Conservation (phyloP, 2,329 filamentous ascomycete species). For the Epichloe sylvatica region DNA sequence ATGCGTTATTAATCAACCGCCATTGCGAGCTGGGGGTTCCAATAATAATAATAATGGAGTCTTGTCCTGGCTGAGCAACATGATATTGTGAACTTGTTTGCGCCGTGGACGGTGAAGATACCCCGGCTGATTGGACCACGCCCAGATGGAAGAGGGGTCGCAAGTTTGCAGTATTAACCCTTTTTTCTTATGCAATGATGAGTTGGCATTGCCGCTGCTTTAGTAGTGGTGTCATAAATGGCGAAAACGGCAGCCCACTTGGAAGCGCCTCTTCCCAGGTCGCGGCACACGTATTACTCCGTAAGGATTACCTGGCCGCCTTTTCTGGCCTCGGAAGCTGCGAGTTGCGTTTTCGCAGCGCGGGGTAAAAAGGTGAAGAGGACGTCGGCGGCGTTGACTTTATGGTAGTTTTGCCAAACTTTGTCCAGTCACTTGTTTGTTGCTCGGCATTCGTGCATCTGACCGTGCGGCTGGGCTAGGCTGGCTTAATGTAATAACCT, state of each 20-base stretch:
- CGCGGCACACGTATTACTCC: not conserved
- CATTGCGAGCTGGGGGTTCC: slow-evolving; percentile 3
- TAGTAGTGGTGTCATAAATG: slow-evolving; percentile 12
- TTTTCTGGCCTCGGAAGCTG: slow-evolving; percentile 6
- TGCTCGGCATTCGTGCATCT: not conserved
- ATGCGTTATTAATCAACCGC: slow-evolving; percentile 7
- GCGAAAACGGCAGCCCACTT: slow-evolving; percentile 5
- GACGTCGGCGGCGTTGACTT: slow-evolving; percentile 4
- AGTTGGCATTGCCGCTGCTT: slow-evolving; percentile 50
- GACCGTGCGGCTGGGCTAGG: not conserved
- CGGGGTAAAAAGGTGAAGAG: slow-evolving; percentile 1
- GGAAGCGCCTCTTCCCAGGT: not conserved
- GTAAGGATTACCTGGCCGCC: slow-evolving; percentile 4
- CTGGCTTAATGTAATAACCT: not conserved
- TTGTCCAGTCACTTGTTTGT: not conserved
- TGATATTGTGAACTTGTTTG: slow-evolving; percentile 2
- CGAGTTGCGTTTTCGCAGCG: slow-evolving; percentile 1
- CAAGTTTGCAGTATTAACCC: slow-evolving; percentile 17
- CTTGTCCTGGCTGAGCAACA: not conserved
- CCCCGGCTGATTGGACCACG: slow-evolving; percentile 12
- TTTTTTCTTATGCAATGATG: slow-evolving; percentile 52
- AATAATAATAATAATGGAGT: not conserved
- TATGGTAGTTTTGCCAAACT: not conserved
- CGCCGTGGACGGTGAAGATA: slow-evolving; percentile 11
- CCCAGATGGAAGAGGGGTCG: slow-evolving; percentile 4